Evolutionary conservation across 2,329 filamentous ascomycete species (phyloP).

Genomic region (Sphaerulina vaccinii): DNA sequence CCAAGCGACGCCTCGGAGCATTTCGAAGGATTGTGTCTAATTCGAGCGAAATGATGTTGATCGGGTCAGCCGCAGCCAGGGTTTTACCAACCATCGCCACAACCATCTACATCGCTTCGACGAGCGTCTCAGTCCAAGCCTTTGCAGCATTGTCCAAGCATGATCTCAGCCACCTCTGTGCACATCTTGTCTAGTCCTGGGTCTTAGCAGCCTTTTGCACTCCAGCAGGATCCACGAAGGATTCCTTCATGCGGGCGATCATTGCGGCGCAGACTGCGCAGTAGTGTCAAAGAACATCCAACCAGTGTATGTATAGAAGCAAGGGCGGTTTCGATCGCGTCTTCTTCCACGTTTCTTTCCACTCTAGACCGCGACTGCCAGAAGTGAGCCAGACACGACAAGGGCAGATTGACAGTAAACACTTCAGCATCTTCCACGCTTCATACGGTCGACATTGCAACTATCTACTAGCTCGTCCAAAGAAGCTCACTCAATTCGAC

Average conservation of each 20-base stretch:
- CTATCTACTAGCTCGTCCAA: no score
- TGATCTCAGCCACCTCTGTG: neutral
- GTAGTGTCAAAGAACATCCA: neutral
- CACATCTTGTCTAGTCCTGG: neutral
- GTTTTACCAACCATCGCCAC: neutral
- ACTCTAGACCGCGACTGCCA: neutral
- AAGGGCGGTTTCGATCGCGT: neutral
- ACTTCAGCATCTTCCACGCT: no score
- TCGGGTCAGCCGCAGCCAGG: neutral
- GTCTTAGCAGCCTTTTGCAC: neutral
- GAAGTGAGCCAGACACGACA: neutral
- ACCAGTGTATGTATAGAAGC: neutral
- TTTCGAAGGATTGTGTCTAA: neutral
- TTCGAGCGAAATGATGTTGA: neutral
- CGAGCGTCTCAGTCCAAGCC: neutral
- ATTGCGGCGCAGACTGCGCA: slow-evolving; percentile 2
- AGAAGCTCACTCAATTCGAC: neutral
- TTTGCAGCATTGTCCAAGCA: neutral
- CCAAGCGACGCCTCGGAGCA: no score
- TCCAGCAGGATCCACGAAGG: slow-evolving; percentile 1
- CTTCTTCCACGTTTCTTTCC: neutral
- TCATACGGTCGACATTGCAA: slow-evolving; percentile 1
- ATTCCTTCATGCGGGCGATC: slow-evolving; percentile 2
- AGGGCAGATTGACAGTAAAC: neutral
- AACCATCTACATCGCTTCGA: neutral